These are phyloP conservation scores for Trametes cingulata DNA, from an alignment of 768 basidiomycete species.

Conservation along the genomic window DNA sequence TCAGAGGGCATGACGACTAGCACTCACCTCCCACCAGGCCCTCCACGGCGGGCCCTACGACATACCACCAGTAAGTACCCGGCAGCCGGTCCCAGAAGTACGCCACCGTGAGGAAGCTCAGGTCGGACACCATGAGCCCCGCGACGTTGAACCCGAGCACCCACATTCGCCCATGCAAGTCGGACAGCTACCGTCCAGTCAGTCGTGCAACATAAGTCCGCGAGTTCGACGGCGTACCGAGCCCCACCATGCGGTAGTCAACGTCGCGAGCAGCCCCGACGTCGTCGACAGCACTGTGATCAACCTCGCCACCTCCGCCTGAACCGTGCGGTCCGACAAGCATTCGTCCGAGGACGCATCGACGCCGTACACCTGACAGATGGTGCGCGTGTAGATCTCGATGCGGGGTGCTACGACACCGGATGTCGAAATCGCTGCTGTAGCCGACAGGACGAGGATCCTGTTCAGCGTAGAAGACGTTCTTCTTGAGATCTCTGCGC, in stretches of 20 bases:
- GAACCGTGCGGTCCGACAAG: conserved; percentile 67
- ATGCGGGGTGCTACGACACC: conserved; percentile 68
- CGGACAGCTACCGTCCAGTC: conserved; percentile 55
- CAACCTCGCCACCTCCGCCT: conserved; percentile 69
- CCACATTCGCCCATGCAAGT: conserved; percentile 71
- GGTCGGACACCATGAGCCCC: conserved; percentile 63
- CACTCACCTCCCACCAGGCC: conserved; percentile 73
- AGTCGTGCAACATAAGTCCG: neutral
- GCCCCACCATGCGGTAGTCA: conserved; percentile 88
- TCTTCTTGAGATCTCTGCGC: too few species aligned
- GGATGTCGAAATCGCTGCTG: conserved; percentile 55
- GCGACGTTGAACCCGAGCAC: conserved; percentile 60
- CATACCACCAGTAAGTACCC: conserved; percentile 80
- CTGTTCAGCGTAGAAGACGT: too few species aligned
- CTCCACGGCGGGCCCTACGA: conserved; percentile 65
- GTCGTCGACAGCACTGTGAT: conserved; percentile 60
- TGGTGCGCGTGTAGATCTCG: conserved; percentile 73
- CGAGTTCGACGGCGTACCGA: conserved; percentile 45
- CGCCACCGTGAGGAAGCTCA: conserved; percentile 67
- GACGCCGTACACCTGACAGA: conserved; percentile 57
- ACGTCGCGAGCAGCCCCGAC: conserved; percentile 65
- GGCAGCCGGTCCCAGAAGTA: conserved; percentile 61
- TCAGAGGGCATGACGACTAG: neutral
- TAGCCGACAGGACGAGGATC: conserved; percentile 54
- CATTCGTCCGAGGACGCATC: conserved; percentile 38